phyloP scores from a whole-genome alignment of 2,329 filamentous ascomycete genomes.

The Cadophora sp. region DNA sequence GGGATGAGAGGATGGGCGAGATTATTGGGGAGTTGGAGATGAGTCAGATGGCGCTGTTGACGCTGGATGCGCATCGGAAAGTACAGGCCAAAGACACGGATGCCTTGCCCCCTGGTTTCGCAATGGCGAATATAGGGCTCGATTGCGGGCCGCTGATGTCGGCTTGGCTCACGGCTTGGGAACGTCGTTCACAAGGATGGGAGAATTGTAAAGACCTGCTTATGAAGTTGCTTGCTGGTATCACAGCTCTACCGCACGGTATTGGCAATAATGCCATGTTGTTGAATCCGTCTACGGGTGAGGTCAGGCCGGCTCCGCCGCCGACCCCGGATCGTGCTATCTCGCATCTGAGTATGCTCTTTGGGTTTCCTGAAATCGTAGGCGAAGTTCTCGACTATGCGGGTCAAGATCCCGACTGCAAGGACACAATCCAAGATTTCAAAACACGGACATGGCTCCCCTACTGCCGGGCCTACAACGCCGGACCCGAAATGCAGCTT shows the following conservation, averaged over 20 bases:
- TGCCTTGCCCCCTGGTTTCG: constrained; percentile 44
- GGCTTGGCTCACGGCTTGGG: constrained; percentile 50
- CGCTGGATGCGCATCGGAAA: constrained; percentile 64
- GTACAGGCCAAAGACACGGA: constrained; percentile 56
- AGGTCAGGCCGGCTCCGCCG: constrained; percentile 49
- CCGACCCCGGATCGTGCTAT: constrained; percentile 60
- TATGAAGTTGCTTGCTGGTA: constrained; percentile 2
- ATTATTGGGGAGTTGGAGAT: constrained; percentile 49
- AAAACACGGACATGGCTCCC: constrained; percentile 12
- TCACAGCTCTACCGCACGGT: constrained; percentile 2
- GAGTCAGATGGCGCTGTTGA: constrained; percentile 57
- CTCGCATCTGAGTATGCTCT: constrained; percentile 63
- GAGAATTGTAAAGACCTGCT: not conserved
- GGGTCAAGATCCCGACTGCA: not conserved
- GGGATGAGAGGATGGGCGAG: constrained; percentile 34
- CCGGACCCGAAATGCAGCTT: constrained; percentile 1
- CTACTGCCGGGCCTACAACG: constrained; percentile 15
- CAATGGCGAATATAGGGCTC: constrained; percentile 17
- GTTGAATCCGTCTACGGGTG: constrained; percentile 58
- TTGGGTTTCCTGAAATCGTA: constrained; percentile 63
- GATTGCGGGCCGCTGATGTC: constrained; percentile 46
- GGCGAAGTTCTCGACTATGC: constrained; percentile 58
- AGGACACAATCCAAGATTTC: not conserved
- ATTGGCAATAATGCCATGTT: constrained; percentile 46
- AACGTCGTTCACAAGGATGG: constrained; percentile 9